Conservation (phyloP, 306 rosid genomes). For the Senna tora region DNA sequence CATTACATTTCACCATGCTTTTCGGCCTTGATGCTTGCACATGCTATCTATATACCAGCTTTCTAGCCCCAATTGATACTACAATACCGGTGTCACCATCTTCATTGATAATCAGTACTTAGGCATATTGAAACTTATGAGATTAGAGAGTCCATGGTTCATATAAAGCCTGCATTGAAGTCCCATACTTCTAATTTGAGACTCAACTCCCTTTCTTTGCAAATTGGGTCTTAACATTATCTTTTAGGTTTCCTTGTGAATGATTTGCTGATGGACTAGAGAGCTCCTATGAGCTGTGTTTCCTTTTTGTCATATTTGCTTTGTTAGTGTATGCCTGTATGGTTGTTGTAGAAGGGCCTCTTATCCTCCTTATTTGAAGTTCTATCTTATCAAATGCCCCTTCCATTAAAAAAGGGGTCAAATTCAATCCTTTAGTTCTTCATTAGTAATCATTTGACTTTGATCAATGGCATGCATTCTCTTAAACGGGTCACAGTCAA, state of each 20-base stretch:
- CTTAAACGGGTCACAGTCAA: conserved; percentile 22
- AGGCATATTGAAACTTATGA: background rate
- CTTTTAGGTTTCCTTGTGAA: background rate
- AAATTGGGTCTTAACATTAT: background rate
- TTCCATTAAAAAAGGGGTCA: background rate
- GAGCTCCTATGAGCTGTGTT: conserved; percentile 1
- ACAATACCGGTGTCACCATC: background rate
- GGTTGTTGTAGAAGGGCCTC: conserved; percentile 6
- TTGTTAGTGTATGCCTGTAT: conserved; percentile 5
- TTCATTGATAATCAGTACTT: background rate
- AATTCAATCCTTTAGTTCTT: background rate
- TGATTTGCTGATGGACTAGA: background rate
- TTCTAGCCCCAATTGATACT: background rate
- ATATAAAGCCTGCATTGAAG: background rate
- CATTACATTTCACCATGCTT: background rate
- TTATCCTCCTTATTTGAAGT: background rate
- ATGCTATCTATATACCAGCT: background rate
- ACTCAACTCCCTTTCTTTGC: too few relatives aligned
- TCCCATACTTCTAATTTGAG: background rate
- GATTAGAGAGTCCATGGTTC: background rate
- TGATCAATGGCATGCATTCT: conserved; percentile 22
- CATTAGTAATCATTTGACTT: conserved; percentile 22
- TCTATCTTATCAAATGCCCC: background rate
- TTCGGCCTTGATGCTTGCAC: background rate
- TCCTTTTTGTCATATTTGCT: background rate